Evolutionary conservation across 1,139 yeast species (phyloP).

Genomic region (Scheffersomyces segobiensis): DNA sequence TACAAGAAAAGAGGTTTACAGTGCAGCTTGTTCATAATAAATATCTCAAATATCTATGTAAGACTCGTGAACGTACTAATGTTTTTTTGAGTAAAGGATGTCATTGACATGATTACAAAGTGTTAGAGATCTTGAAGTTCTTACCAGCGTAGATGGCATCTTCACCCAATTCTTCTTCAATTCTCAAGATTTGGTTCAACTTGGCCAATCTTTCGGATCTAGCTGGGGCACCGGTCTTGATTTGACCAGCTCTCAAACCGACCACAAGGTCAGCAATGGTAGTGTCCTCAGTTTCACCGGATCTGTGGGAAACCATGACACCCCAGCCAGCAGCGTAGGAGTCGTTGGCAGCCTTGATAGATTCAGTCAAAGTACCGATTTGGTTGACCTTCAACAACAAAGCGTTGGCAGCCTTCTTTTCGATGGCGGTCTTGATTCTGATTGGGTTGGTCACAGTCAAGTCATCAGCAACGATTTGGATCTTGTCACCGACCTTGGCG

Average conservation of each 20-base stretch:
- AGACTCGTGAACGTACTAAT: background rate
- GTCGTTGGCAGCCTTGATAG: constrained; percentile 89
- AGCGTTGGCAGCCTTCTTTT: constrained; percentile 90
- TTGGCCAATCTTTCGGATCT: constrained; percentile 99
- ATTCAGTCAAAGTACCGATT: constrained; percentile 89
- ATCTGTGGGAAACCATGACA: constrained; percentile 97
- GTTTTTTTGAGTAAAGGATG: background rate
- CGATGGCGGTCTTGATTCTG: constrained; percentile 92
- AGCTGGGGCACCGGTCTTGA: constrained; percentile 99
- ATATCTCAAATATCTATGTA: constrained; percentile 2
- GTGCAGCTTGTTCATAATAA: background rate
- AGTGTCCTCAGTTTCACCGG: constrained; percentile 99
- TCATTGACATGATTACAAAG: constrained; percentile 10
- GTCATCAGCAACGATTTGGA: constrained; percentile 95
- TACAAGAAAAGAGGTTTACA: background rate
- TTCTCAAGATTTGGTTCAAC: constrained; percentile 94
- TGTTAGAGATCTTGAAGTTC: constrained; percentile 61
- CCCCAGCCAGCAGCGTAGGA: constrained; percentile 95
- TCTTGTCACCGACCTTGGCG: constrained; percentile 61
- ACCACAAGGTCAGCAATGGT: constrained; percentile 95
- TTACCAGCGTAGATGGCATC: constrained; percentile 93
- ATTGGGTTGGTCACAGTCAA: constrained; percentile 96
- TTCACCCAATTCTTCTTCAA: constrained; percentile 95
- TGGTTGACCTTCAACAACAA: constrained; percentile 94
- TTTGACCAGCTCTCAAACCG: constrained; percentile 96